These are phyloP conservation scores for Thelonectria olida DNA, from an alignment of 2,329 filamentous ascomycete genomes.

Conservation along the genomic window DNA sequence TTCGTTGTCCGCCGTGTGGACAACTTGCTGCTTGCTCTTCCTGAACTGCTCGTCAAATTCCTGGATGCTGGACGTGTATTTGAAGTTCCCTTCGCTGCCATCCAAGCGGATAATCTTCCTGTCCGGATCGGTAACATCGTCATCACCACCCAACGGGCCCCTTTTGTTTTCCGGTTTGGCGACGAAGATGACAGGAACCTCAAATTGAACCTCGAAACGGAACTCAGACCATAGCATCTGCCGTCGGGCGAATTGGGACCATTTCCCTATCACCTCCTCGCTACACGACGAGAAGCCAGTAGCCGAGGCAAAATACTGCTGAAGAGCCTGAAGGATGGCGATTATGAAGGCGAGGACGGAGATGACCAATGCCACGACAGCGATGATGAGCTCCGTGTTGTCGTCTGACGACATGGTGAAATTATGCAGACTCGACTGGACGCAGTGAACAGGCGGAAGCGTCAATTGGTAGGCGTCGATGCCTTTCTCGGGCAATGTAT, in stretches of 20 bases:
- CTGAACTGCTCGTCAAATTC: constrained; percentile 29
- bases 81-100: constrained; percentile 20
- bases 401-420: constrained; percentile 8
- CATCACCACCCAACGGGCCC: constrained; percentile 38
- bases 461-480: no score
- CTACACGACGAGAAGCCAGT: constrained; percentile 51
- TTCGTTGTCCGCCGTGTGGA: constrained; percentile 34
- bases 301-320: constrained; percentile 54
- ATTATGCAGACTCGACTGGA: no score
- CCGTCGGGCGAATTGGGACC: constrained; percentile 46
- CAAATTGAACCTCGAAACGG: constrained; percentile 53
- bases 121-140: constrained; percentile 15
- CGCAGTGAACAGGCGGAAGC: no score
- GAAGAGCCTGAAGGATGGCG: constrained; percentile 50
- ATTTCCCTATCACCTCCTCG: constrained; percentile 51
- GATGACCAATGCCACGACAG: constrained; percentile 51
- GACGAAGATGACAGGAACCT: constrained; percentile 54
- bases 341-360: constrained; percentile 52
- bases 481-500: no score
- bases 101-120: constrained; percentile 31
- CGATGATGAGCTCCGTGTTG: constrained; percentile 43
- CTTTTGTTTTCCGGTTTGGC: constrained; percentile 46
- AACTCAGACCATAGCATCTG: constrained; percentile 47
- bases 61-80: constrained; percentile 28
- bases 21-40: constrained; percentile 28